Percentiles rank a stretch among this genome's conserved stretches.
phyloP scores from a whole-genome alignment of 2,329 filamentous ascomycete species.

The Clonostachys chloroleuca region DNA sequence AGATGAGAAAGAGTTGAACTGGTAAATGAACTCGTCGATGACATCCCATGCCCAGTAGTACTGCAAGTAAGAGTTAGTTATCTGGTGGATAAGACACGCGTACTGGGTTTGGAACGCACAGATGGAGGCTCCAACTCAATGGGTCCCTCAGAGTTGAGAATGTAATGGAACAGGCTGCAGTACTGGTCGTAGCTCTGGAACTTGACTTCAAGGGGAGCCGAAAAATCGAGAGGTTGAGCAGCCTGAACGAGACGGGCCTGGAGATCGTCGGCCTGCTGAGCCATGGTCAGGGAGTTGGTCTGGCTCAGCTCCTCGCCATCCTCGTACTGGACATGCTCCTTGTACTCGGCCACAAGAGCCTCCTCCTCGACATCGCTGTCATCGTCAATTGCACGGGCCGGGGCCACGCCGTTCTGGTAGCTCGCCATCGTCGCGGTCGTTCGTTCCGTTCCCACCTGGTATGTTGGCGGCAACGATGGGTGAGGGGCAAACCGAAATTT shows the following conservation, averaged over 20 bases:
- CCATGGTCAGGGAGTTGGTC: conserved; percentile 63
- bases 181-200: conserved; percentile 99
- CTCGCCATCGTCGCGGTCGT: conserved; percentile 44
- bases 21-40: conserved; percentile 99
- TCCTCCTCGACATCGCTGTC: conserved; percentile 97
- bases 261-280: conserved; percentile 81
- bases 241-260: conserved; percentile 88
- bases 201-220: conserved; percentile 92
- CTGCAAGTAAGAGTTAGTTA: conserved; percentile 35
- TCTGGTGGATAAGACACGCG: not conserved
- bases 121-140: conserved; percentile 96
- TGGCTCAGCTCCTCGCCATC: conserved; percentile 78
- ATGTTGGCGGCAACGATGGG: conserved; percentile 6
- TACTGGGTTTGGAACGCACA: conserved; percentile 50
- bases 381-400: conserved; percentile 61
- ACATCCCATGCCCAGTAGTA: conserved; percentile 99
- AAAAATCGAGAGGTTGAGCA: conserved; percentile 92
- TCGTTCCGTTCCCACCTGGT: not conserved
- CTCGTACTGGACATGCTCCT: conserved; percentile 92
- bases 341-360: conserved; percentile 91
- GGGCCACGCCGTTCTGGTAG: conserved; percentile 57
- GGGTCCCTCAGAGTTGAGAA: conserved; percentile 98
- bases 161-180: conserved; percentile 99
- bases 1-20: conserved; percentile 99
- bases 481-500: conserved; percentile 28